These are phyloP conservation scores for Backusella tuberculispora DNA, from an alignment of 192 early-diverging fungal species.

Conservation along the genomic window DNA sequence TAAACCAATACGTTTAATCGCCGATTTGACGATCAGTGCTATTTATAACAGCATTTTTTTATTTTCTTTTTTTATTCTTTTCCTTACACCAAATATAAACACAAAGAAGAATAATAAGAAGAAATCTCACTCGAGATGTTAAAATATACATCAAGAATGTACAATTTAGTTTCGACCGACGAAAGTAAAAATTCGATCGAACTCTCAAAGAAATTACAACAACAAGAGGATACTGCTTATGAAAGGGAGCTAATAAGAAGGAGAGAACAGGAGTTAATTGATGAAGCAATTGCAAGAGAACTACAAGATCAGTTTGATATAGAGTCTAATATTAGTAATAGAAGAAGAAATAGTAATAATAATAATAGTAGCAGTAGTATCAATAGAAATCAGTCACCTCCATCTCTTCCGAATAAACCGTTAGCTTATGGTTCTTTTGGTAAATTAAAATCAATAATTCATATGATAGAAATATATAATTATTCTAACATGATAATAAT, in stretches of 20 bases:
- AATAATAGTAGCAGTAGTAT: background rate
- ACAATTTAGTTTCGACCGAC: background rate
- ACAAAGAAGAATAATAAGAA: too few relatives aligned
- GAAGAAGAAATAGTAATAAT: background rate
- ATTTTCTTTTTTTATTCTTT: too few relatives aligned
- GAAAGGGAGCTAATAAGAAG: slow-evolving; percentile 8
- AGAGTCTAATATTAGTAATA: background rate
- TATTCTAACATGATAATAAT: background rate
- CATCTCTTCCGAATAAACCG: slow-evolving; percentile 5
- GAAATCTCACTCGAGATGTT: too few relatives aligned
- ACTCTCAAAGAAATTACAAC: background rate
- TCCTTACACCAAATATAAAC: too few relatives aligned
- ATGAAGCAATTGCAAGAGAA: slow-evolving; percentile 7
- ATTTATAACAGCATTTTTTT: too few relatives aligned
- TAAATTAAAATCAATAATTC: background rate
- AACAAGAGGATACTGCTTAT: background rate
- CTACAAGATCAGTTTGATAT: background rate
- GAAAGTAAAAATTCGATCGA: background rate
- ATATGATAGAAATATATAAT: background rate
- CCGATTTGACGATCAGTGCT: too few relatives aligned
- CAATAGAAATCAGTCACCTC: background rate
- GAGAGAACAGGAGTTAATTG: slow-evolving; percentile 1
- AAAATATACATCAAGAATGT: too few relatives aligned
- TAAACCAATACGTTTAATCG: too few relatives aligned
- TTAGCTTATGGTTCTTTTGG: background rate